These are phyloP conservation scores for Hypoxylon lenormandii DNA, from an alignment of 495 filamentous ascomycete species.

Conservation along the genomic window DNA sequence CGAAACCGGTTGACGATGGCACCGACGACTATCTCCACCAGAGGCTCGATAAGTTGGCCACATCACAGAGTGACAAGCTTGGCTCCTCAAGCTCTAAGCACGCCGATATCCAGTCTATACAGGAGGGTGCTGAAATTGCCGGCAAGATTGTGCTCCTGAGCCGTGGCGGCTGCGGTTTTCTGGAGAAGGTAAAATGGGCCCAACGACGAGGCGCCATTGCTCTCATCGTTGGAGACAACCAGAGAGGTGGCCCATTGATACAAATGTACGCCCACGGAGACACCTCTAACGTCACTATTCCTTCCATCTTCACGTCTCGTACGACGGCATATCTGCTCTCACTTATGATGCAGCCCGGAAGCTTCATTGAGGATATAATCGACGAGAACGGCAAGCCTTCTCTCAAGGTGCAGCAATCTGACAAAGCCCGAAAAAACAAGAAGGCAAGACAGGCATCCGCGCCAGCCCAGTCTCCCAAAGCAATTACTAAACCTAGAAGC, in stretches of 20 bases:
- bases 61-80: conserved; percentile 46
- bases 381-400: conserved; percentile 65
- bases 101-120: conserved; percentile 93
- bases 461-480: conserved; percentile 38
- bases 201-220: conserved; percentile 89
- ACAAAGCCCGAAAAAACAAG: conserved; percentile 58
- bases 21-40: conserved; percentile 93
- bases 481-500: conserved; percentile 33
- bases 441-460: conserved; percentile 50
- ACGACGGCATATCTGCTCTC: conserved; percentile 95
- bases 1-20: conserved; percentile 71
- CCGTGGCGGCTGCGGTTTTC: conserved; percentile 92
- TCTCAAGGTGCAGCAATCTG: conserved; percentile 62
- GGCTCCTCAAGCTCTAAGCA: conserved; percentile 67
- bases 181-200: conserved; percentile 97
- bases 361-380: conserved; percentile 65
- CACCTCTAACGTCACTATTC: conserved; percentile 93
- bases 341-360: conserved; percentile 81
- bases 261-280: conserved; percentile 97
- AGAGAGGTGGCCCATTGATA: conserved; percentile 83
- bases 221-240: conserved; percentile 93
- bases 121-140: conserved; percentile 92
- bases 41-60: conserved; percentile 59
- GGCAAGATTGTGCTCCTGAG: conserved; percentile 92
- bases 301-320: conserved; percentile 91